A percentile compares a stretch with the other conserved stretches of the same genome.
Evolutionary conservation across 805 yeast genomes (phyloP).

Genomic region (Cyberlindnera galapagoensis): DNA sequence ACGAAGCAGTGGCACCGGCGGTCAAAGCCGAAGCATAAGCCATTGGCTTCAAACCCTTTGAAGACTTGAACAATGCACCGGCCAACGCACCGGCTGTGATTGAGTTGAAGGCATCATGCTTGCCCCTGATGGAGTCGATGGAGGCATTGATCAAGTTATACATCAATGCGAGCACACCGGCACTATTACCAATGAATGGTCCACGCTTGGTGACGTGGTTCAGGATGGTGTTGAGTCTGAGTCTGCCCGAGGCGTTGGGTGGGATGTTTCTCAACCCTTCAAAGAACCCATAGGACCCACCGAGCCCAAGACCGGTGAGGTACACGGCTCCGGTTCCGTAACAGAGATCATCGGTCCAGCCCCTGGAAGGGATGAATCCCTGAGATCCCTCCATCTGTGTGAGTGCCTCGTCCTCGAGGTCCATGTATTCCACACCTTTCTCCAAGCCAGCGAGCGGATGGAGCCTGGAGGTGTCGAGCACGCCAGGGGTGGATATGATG

Average conservation of each 20-base stretch:
- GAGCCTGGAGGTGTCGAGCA: constrained; percentile 62
- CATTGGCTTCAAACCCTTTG: constrained; percentile 84
- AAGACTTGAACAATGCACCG: constrained; percentile 85
- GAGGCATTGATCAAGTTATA: constrained; percentile 81
- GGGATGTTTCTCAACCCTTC: constrained; percentile 83
- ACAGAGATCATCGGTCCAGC: constrained; percentile 96
- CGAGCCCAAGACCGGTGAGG: constrained; percentile 76
- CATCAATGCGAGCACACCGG: constrained; percentile 87
- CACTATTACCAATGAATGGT: constrained; percentile 90
- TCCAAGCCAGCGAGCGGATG: constrained; percentile 94
- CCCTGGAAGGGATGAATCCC: constrained; percentile 91
- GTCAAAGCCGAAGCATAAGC: constrained; percentile 76
- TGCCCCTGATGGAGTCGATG: constrained; percentile 76
- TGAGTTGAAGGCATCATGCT: constrained; percentile 82
- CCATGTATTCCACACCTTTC: constrained; percentile 82
- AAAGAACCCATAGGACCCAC: constrained; percentile 83
- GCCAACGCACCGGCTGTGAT: constrained; percentile 84
- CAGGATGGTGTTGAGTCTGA: constrained; percentile 82
- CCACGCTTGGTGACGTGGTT: constrained; percentile 94
- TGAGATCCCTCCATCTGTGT: constrained; percentile 79
- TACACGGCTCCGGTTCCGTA: constrained; percentile 97
- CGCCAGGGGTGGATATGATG: constrained; percentile 53
- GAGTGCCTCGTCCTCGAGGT: constrained; percentile 78
- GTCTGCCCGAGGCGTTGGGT: constrained; percentile 65
- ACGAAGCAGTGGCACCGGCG: constrained; percentile 86